Evolutionary conservation across 208 protist genomes (phyloP), one percentile per base, ranked within the genome.

Genomic region (Phytomonas sp.): DNA sequence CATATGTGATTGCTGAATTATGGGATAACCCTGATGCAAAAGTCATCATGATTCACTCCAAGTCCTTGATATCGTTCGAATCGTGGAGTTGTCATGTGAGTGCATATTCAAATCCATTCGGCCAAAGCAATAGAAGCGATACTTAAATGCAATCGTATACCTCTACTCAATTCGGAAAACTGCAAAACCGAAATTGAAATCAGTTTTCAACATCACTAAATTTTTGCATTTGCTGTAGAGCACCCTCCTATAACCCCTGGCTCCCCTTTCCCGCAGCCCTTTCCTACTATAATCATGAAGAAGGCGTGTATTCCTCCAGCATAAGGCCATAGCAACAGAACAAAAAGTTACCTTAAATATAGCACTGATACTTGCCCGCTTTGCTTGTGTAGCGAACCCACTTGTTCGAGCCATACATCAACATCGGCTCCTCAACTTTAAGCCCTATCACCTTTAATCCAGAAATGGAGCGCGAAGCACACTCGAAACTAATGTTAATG

Each of bases 371-470:
- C 31, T 94, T 84, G n/a, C 98, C 99, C 51, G 94, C 91, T 76
- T 95, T 91, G 32, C 98, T 98, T 53, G 98, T 87, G 84, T 99
- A 99, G 26, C 98, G 94, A 46, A 99, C 97, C 98, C 98, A 99
- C 71, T 99, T 99, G 66, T 97, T 85, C 4, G 98, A 80, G 30
- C 84, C 78, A 81, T 99, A 99, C 34, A 73, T 33, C 7, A 90
- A 68, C 61, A 81, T 67, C 15, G 87, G 79, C 68, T 95, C 91
- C 29, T 81, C 51, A 20, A 96, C 84, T 73, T 97, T 97, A 28
- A 99, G 81, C 74, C 98, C 98, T 29, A 87, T 87, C 33, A 99
- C 95, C 66, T 92, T 81, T 70, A 99, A 82, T 23, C 98, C 98
- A 33, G 96, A 99, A 31, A 98, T 87, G 0, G 97, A 94, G 63